phyloP scores from a whole-genome alignment of 2,329 filamentous ascomycete genomes.

The Thielaviopsis populi region DNA sequence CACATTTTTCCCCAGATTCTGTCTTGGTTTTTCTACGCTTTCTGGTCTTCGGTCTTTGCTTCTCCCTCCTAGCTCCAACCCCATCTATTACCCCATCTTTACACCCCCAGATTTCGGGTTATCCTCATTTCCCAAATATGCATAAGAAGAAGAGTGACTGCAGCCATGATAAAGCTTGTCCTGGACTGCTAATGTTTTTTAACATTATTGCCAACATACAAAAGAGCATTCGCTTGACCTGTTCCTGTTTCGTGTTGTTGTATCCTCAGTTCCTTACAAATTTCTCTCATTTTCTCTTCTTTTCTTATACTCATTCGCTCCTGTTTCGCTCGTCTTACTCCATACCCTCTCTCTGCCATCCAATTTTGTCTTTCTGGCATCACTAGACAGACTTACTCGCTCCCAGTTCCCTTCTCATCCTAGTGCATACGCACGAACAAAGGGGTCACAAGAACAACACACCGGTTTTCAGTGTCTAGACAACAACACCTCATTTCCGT shows the following conservation, averaged over 20 bases:
- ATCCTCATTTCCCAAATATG: slow-evolving; percentile 12
- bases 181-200: background rate
- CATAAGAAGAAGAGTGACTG: slow-evolving; percentile 12
- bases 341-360: background rate
- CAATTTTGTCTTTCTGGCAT: background rate
- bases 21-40: background rate
- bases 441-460: no score
- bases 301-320: background rate
- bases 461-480: no score
- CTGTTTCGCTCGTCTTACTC: no score
- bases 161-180: slow-evolving; percentile 1
- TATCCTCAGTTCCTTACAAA: background rate
- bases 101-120: background rate
- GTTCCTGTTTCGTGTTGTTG: background rate
- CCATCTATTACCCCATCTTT: slow-evolving; percentile 6
- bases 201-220: background rate
- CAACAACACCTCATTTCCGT: no score
- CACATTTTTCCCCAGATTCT: slow-evolving; percentile 50
- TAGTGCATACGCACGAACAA: no score
- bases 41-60: slow-evolving; percentile 34
- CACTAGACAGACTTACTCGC: no score
- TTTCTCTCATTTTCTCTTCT: background rate
- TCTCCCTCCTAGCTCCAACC: background rate
- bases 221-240: background rate
- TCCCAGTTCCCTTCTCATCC: no score